A percentile compares a stretch with the other conserved stretches of the same genome.
These are phyloP conservation scores for Tylopilus rubrobrunneus DNA, from an alignment of 768 basidiomycete species.

Conservation along the genomic window DNA sequence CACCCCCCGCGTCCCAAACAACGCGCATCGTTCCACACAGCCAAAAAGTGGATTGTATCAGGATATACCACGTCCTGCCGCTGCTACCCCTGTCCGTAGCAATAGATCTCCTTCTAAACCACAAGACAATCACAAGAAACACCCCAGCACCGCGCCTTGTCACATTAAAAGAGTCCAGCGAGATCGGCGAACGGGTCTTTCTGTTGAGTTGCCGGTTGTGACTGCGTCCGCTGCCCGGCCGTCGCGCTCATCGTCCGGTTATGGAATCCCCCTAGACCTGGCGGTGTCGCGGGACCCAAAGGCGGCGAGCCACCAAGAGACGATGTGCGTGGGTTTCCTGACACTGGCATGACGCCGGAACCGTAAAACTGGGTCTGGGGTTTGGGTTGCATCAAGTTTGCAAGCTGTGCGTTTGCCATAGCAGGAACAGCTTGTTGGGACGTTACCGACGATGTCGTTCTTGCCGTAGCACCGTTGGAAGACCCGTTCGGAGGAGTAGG, in stretches of 20 bases:
- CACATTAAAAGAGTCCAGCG: slow-evolving; percentile 61
- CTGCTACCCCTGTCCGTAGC: not conserved
- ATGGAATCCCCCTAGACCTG: slow-evolving; percentile 2
- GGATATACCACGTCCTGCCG: not conserved
- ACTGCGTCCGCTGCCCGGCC: slow-evolving; percentile 20
- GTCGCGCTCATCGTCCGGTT: slow-evolving; percentile 2
- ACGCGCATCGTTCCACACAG: not conserved
- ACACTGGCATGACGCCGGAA: not conserved
- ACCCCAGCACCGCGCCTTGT: not conserved
- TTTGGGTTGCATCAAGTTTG: slow-evolving; percentile 16
- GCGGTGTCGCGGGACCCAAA: slow-evolving; percentile 13
- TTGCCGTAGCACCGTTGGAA: slow-evolving; percentile 7
- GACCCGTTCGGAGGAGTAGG: slow-evolving; percentile 27
- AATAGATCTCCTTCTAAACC: not conserved
- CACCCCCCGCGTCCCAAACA: not conserved
- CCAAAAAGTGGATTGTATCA: not conserved
- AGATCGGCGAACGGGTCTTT: slow-evolving; percentile 88
- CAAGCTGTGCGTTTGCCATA: slow-evolving; percentile 9
- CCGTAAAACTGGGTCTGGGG: slow-evolving; percentile 9
- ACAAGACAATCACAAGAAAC: not conserved
- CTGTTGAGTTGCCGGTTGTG: slow-evolving; percentile 28
- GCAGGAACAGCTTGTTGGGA: not conserved
- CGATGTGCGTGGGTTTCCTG: slow-evolving; percentile 4
- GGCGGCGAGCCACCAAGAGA: slow-evolving; percentile 10
- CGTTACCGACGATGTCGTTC: slow-evolving; percentile 7